phyloP scores from a whole-genome alignment of 192 early-diverging fungal species.

The Entrophospora sp. region DNA sequence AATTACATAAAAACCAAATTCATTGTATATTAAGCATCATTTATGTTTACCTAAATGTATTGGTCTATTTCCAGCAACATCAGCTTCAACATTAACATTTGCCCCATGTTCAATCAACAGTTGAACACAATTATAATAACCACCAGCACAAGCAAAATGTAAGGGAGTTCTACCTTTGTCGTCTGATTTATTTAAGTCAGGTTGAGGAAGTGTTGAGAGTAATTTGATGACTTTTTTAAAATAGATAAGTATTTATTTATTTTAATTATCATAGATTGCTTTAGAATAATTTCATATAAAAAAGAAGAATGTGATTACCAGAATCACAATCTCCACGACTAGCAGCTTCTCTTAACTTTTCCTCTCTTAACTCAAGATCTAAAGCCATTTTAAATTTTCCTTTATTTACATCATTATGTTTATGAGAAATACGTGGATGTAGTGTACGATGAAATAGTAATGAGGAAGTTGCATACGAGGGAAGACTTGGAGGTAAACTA shows the following conservation, averaged over 20 bases:
- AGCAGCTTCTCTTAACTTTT: slow-evolving; percentile 5
- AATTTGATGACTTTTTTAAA: slow-evolving; percentile 5
- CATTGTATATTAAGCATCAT: background rate
- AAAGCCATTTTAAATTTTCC: background rate
- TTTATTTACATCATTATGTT: slow-evolving; percentile 1
- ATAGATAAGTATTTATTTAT: background rate
- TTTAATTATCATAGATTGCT: background rate
- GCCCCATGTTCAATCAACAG: slow-evolving; percentile 9
- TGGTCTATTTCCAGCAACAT: slow-evolving; percentile 18
- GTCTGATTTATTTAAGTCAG: slow-evolving; percentile 7
- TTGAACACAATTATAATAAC: background rate
- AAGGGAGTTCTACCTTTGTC: slow-evolving; percentile 18
- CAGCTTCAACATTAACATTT: slow-evolving; percentile 14
- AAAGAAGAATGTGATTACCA: background rate
- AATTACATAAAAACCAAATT: background rate
- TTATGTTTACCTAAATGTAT: slow-evolving; percentile 10
- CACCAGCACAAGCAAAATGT: slow-evolving; percentile 18
- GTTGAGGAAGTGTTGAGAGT: background rate
- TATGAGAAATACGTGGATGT: background rate
- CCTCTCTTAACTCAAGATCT: slow-evolving; percentile 4
- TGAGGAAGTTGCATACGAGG: background rate
- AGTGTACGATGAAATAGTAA: slow-evolving; percentile 9
- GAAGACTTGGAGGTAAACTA: background rate
- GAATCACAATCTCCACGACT: background rate
- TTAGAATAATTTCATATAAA: background rate